Evolutionary conservation across 1,284 basidiomycete genomes (phyloP).

Genomic region (Microstroma glucosiphilum): DNA sequence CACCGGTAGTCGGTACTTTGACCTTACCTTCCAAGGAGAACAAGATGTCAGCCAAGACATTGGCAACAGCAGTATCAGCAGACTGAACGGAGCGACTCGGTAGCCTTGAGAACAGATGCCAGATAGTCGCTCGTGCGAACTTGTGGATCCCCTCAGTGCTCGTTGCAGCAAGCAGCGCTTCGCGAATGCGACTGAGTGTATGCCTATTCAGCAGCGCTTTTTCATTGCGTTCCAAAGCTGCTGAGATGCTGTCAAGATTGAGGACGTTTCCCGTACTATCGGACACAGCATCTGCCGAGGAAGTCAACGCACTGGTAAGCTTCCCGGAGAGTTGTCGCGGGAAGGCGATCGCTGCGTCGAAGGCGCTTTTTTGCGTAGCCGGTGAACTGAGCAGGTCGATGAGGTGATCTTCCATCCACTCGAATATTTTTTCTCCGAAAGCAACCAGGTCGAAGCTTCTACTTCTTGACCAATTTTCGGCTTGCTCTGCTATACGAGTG

Average conservation of each 20-base stretch:
- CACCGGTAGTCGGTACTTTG: constrained; percentile 28
- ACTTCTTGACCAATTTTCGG: neutral
- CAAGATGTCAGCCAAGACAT: constrained; percentile 69
- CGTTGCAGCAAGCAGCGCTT: constrained; percentile 4
- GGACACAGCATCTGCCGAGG: neutral
- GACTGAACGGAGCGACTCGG: constrained; percentile 7
- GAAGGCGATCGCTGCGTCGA: neutral
- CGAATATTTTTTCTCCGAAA: neutral
- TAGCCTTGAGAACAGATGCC: constrained; percentile 42
- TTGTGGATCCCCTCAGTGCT: neutral
- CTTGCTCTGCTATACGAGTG: neutral
- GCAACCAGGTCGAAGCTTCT: neutral
- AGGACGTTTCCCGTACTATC: neutral
- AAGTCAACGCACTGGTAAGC: neutral
- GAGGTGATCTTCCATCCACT: neutral
- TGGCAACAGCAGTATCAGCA: constrained; percentile 52
- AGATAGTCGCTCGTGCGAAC: constrained; percentile 25
- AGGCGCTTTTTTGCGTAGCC: neutral
- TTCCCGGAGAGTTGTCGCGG: neutral
- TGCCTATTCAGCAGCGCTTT: constrained; percentile 1
- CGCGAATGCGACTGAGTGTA: constrained; percentile 5
- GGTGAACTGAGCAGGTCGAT: neutral
- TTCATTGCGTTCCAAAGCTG: neutral
- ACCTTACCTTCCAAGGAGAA: constrained; percentile 47
- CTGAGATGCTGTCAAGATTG: constrained; percentile 1